Evolutionary conservation across 805 yeast genomes (phyloP).

Genomic region (Cyberlindnera suaveolens): DNA sequence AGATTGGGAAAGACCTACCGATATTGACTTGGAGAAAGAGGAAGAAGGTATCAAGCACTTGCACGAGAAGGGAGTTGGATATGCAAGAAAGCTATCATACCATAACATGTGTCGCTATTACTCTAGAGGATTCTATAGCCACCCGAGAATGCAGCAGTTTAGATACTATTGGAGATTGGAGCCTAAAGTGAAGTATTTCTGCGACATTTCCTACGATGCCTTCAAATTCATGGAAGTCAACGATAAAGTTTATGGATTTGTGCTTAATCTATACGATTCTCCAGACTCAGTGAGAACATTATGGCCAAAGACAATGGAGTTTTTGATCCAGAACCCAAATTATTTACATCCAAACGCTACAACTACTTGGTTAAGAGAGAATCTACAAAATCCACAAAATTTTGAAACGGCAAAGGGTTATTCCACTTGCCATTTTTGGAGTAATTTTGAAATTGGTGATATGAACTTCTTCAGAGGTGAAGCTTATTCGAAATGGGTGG

Average conservation of each 20-base stretch:
- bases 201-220: constrained; percentile 69
- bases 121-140: constrained; percentile 77
- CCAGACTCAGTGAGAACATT: constrained; percentile 55
- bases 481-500: constrained; percentile 59
- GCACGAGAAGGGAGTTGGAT: constrained; percentile 42
- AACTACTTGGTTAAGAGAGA: constrained; percentile 57
- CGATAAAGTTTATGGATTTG: constrained; percentile 68
- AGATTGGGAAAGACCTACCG: constrained; percentile 56
- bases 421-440: constrained; percentile 82
- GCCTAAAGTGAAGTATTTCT: constrained; percentile 62
- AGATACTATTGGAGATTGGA: constrained; percentile 96
- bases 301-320: constrained; percentile 67
- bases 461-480: constrained; percentile 74
- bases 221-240: constrained; percentile 68
- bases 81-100: constrained; percentile 57
- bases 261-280: constrained; percentile 61
- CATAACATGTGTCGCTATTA: constrained; percentile 88
- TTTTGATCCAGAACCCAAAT: constrained; percentile 48
- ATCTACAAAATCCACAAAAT: constrained; percentile 43
- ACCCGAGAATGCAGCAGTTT: constrained; percentile 59
- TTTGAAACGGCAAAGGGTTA: constrained; percentile 36
- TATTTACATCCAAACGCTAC: constrained; percentile 55
- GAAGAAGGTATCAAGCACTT: constrained; percentile 34
- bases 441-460: constrained; percentile 80
- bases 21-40: constrained; percentile 43